A percentile compares a stretch with the other conserved stretches of the same genome.
These are phyloP conservation scores for Pyrenochaeta sp. DNA, from an alignment of 2,329 filamentous ascomycete genomes.

Conservation along the genomic window DNA sequence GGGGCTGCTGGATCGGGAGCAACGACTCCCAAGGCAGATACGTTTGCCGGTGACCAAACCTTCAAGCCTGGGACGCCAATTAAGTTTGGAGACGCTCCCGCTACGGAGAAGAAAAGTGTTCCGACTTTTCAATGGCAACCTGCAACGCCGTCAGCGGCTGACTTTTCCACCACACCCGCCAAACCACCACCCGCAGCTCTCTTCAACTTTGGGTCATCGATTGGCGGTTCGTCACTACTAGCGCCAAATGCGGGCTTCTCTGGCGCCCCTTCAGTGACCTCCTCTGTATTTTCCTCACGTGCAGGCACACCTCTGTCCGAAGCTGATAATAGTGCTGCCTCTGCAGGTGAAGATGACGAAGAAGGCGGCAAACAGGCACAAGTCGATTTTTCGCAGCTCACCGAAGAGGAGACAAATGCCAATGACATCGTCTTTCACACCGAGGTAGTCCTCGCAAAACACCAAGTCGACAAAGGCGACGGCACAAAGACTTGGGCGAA, in stretches of 20 bases:
- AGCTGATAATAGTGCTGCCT: slow-evolving; percentile 39
- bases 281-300: slow-evolving; percentile 46
- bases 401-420: slow-evolving; percentile 38
- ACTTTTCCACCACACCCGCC: slow-evolving; percentile 36
- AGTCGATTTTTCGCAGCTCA: slow-evolving; percentile 42
- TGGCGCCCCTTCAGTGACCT: slow-evolving; percentile 30
- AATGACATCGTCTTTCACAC: slow-evolving; percentile 47
- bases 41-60: slow-evolving; percentile 47
- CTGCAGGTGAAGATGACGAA: slow-evolving; percentile 39
- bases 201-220: slow-evolving; percentile 34
- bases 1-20: slow-evolving; percentile 35
- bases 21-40: slow-evolving; percentile 36
- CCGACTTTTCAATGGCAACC: slow-evolving; percentile 39
- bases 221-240: slow-evolving; percentile 26
- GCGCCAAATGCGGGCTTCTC: slow-evolving; percentile 28
- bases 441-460: slow-evolving; percentile 38
- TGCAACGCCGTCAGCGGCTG: slow-evolving; percentile 34
- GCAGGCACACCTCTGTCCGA: slow-evolving; percentile 48
- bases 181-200: slow-evolving; percentile 32
- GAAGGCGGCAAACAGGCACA: slow-evolving; percentile 39
- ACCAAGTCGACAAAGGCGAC: slow-evolving; percentile 32
- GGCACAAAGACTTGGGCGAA: slow-evolving; percentile 41
- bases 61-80: slow-evolving; percentile 47
- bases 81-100: slow-evolving; percentile 40
- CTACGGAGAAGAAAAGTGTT: slow-evolving; percentile 31